Percentiles rank a stretch among this genome's conserved stretches.
These are phyloP conservation scores for Inosperma sp. DNA, from an alignment of 768 basidiomycete species.

Conservation along the genomic window DNA sequence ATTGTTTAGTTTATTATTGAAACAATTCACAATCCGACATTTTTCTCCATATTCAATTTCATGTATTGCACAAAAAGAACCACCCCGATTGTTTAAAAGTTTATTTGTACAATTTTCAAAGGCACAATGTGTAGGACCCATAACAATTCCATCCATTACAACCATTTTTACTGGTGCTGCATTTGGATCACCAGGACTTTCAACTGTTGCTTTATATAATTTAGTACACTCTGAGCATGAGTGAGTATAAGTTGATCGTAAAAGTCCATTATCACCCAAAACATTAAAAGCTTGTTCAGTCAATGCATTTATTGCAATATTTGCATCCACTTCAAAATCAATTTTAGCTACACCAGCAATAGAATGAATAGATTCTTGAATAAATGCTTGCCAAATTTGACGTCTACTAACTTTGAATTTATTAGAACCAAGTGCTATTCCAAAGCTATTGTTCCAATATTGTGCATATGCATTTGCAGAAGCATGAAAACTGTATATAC, in stretches of 20 bases:
- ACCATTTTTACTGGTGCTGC: conserved; percentile 8
- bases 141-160: conserved; percentile 19
- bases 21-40: no score
- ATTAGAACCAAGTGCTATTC: not conserved
- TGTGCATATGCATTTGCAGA: conserved; percentile 17
- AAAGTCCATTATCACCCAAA: conserved; percentile 11
- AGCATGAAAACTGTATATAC: conserved; percentile 21
- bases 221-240: conserved; percentile 14
- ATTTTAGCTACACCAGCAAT: not conserved
- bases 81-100: no score
- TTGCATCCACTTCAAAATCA: not conserved
- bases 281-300: conserved; percentile 5
- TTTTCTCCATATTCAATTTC: no score
- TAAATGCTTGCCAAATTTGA: conserved; percentile 11
- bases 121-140: conserved; percentile 11
- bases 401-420: not conserved
- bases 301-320: conserved; percentile 4
- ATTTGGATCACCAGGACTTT: not conserved
- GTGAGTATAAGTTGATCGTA: conserved; percentile 8
- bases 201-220: conserved; percentile 8
- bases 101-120: no score
- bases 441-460: conserved; percentile 18
- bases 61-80: no score
- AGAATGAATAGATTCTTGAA: conserved; percentile 10
- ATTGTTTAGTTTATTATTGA: no score